Evolutionary conservation across 257 asterid species (phyloP), one percentile per base, ranked within the genome.

Genomic region (Gentiana macrophylla): DNA sequence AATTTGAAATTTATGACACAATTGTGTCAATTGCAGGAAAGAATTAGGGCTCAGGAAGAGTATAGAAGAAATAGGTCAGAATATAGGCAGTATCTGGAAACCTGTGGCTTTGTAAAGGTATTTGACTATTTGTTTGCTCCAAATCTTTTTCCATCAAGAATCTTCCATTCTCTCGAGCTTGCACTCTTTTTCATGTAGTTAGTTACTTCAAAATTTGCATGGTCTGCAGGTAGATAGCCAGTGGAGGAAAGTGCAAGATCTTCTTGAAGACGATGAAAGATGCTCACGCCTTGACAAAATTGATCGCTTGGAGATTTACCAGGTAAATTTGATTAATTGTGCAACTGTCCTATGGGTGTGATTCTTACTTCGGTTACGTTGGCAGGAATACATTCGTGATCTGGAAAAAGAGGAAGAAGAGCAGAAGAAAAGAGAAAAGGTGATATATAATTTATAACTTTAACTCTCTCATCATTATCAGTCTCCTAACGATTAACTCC

Each of bases 201-300:
- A 51, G 47, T 37, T 12, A 8, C n/a, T 45, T 43, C 12, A 33
- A 37, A 34, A 37, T 46, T 35, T 65, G 44, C 51, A 44, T 49
- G 58, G 24, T 59, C 62, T 59, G 56, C 79, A 91, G 98, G 94
- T 81, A 55, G 94, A 91, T 73, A 91, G 82, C 75, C 98, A 84
- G 69, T 91, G 98, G 98, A 80, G 97, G 73, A 91, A 91, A 83
- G 86, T 91, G 64, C 95, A 83, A 72, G 97, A 87, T 81, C 93
- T 78, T 57, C 69, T 91, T 79, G 97, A 91, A 79, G 97, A 91
- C 58, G 95, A 91, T 69, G 98, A 84, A 77, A 80, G 95, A 72
- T 84, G 94, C 74, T 79, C 83, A 10, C 88, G 94, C 59, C 94
- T 91, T 67, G 95, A 87, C 68, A 91, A 91, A 78, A 66, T 87